Base-by-base conservation (phyloP, 2,329 filamentous ascomycete genomes). In the Neonectria faginata region DNA sequence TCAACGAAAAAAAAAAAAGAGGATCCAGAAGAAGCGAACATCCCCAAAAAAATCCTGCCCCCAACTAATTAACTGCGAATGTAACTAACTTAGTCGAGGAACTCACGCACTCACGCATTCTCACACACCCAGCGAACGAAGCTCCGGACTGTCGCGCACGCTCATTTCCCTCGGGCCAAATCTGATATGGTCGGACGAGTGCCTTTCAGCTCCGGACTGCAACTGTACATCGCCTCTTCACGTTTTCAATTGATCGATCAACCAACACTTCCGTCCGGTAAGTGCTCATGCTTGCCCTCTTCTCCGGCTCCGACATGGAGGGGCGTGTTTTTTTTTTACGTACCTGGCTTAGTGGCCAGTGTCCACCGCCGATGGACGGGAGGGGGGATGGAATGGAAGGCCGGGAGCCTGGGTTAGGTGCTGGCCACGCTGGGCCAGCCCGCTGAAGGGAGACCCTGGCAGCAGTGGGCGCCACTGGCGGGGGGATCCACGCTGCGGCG, bases 31-130 rank as follows among this genome's bases (percentile, higher is more conserved):
- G 67, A 65, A 68, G 47, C 66, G 36, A 63, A 61, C 52, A 70
- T 73, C 73, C 73, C 73, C 73, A 75, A 75, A 74, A 68, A 74
- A 73, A 61, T 62, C 65, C 65, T 62, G 63, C 56, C 72, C 72
- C 71, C 72, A 74, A 73, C 72, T 72, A 60, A 61, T 29, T 42
- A 60, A 62, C 36, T 42, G 18, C 3, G n/a, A 61, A 51, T 14
- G 25, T 25, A 25, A 25, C 25, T n/a, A 39, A 39, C 67, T 64
- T 64, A 60, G 69, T 51, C 52, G 51, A 60, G 63, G 62, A 25
- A n/a, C 54, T 53, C 52, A 61, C 47, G 41, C 60, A 33, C 36
- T 25, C 36, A 51, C 56, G 11, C 36, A 55, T 31, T 45, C 42
- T 25, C 48, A 9, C 10, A 20, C 50, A 52, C 11, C 16, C 29